phyloP scores from a whole-genome alignment of 2,329 filamentous ascomycete genomes.

The Dothideomycetes sp. region DNA sequence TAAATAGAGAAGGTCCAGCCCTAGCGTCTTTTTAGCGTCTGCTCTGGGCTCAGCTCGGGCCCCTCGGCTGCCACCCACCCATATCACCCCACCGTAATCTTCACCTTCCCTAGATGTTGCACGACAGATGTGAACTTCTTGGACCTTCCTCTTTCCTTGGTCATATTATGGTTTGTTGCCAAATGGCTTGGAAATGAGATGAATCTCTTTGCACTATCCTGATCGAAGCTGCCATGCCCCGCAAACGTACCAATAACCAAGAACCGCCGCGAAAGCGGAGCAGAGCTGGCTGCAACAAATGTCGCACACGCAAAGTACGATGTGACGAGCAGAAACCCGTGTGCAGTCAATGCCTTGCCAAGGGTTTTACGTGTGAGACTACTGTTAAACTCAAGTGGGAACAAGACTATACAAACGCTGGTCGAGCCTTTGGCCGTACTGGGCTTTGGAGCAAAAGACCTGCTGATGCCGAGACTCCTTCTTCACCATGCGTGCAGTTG shows the following conservation, averaged over 20 bases:
- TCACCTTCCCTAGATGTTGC: background rate
- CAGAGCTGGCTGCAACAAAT: conserved; percentile 33
- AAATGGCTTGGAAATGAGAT: too few relatives aligned
- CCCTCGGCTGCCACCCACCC: too few relatives aligned
- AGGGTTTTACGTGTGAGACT: conserved; percentile 29
- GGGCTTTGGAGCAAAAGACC: conserved; percentile 31
- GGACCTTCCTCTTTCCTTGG: conserved; percentile 13
- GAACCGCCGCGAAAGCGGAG: conserved; percentile 22
- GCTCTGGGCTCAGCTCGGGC: background rate
- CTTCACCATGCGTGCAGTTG: conserved; percentile 13
- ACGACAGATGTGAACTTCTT: conserved; percentile 7
- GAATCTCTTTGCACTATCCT: too few relatives aligned
- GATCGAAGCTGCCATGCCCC: conserved; percentile 14
- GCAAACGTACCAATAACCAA: conserved; percentile 16
- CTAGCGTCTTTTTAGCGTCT: too few relatives aligned
- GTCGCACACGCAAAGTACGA: conserved; percentile 32
- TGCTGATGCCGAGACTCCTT: conserved; percentile 11
- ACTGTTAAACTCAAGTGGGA: conserved; percentile 23
- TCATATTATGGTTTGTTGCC: too few relatives aligned
- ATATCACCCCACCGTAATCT: background rate
- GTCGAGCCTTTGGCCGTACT: conserved; percentile 34
- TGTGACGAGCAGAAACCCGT: conserved; percentile 32
- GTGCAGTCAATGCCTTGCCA: conserved; percentile 30
- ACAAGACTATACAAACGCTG: conserved; percentile 32
- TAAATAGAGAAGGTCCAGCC: conserved; percentile 7